phyloP scores from a whole-genome alignment of 2,329 filamentous ascomycete species.

The Aspergillus fijiensis region DNA sequence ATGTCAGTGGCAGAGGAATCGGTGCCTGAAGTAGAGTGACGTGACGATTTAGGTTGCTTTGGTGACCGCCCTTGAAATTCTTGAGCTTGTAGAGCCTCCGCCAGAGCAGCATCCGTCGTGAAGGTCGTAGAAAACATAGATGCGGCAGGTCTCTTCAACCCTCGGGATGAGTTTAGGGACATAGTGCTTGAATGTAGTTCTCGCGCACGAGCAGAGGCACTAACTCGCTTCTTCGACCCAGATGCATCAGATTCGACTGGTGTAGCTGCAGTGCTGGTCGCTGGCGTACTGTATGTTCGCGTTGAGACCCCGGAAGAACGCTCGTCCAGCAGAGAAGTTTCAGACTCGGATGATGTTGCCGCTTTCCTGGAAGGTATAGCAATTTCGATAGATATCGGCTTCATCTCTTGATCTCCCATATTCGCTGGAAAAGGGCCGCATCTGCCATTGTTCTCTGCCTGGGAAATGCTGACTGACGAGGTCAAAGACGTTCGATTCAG shows the following conservation, averaged over 20 bases:
- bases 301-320: slow-evolving; percentile 45
- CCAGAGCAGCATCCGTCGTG: slow-evolving; percentile 52
- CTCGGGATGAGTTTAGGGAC: slow-evolving; percentile 22
- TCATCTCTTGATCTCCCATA: neutral
- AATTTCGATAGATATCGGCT: slow-evolving; percentile 25
- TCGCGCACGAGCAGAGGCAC: slow-evolving; percentile 47
- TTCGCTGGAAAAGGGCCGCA: neutral
- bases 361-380: slow-evolving; percentile 31
- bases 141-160: slow-evolving; percentile 48
- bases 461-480: slow-evolving; percentile 6
- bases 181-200: slow-evolving; percentile 53
- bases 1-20: slow-evolving; percentile 26
- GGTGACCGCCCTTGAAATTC: slow-evolving; percentile 44
- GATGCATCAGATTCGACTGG: slow-evolving; percentile 48
- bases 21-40: slow-evolving; percentile 19
- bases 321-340: slow-evolving; percentile 42
- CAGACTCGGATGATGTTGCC: slow-evolving; percentile 25
- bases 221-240: slow-evolving; percentile 34
- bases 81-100: slow-evolving; percentile 57
- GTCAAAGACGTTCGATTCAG: slow-evolving; percentile 17
- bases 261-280: slow-evolving; percentile 59
- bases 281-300: slow-evolving; percentile 60
- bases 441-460: slow-evolving; percentile 7
- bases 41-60: slow-evolving; percentile 39
- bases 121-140: slow-evolving; percentile 43